Evolutionary conservation across 306 rosid genomes (phyloP), one percentile per base, ranked within the genome.

Genomic region (Cicer chorassanicum): DNA sequence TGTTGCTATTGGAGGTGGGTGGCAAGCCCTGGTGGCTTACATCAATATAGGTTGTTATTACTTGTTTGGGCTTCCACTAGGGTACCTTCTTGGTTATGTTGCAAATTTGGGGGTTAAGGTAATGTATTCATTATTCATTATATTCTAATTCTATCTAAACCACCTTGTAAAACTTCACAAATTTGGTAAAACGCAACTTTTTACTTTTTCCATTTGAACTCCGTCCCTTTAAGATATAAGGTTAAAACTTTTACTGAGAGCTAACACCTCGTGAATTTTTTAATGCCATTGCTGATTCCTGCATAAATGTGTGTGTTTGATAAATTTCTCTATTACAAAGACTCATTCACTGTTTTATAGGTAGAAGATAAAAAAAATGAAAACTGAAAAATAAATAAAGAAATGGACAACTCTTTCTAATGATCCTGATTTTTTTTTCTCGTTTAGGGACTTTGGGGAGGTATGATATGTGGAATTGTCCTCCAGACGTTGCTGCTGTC

Each of bases 1-100:
- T 41, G 97, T 93, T 83, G 98, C 98, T 34, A 48, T 93, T 68
- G 98, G 98, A 82, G 96, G 93, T 40, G 98, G 98, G 19, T 93
- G 97, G 98, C 98, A 93, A 73, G 88, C 88, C 55, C 51, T 86
- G 70, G 98, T 93, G 68, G 97, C 97, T 59, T 93, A 88, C 59
- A 85, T 93, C 66, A 91, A 93, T 81, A 41, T 91, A 57, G 97
- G 96, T 74, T 82, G 82, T 59, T 93, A 93, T 78, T 93, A 93
- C 78, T 54, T 86, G 68, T 85, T 93, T 77, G 98, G 98, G 13
- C 84, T 93, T 48, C 96, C 98, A 57, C 51, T 92, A 3, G 98
- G 98, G 14, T 81, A 48, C 68, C 12, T 86, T 81, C 91, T 93
- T 74, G 98, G 96, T 42, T 88, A 93, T 70, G 45, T 0, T 8